Evolutionary conservation across 192 early-diverging fungal species (phyloP), one percentile per base, ranked within the genome.

Genomic region (Lobosporangium transversale): DNA sequence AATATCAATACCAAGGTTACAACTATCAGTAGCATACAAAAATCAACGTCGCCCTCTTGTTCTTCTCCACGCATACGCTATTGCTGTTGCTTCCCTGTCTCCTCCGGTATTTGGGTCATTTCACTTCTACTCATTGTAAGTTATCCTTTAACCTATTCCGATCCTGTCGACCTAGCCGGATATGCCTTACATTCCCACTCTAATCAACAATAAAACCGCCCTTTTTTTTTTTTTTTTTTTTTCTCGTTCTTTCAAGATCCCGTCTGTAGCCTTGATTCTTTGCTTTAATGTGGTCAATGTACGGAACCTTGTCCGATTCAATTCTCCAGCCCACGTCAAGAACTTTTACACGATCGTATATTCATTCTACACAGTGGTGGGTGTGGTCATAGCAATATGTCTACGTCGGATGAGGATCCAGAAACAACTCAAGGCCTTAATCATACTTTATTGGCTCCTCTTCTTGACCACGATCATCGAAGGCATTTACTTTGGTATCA

Each of bases 401-500:
- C 37, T 40, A 14, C 37, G 37, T 40, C 37, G 37, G 8, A 40
- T 40, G 7, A 7, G 14, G 8, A 7, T 40, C 27, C 21, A 32
- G 33, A 50, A 40, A 48, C 50, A 65, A 10, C 45, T 76, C 37
- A 54, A 36, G 30, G 7, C 54, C 18, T 44, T 76, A 1, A 76
- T 76, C 7, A 10, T 26, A 14, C 44, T 76, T 30, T 76, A 76
- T 31, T 76, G 73, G 73, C 31, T 76, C 36, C 42, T 76, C 6
- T 67, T 76, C 45, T 35, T 24, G 2, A 18, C 31, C 7, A 76
- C 65, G 1, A 44, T 67, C 17, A 20, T 62, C 11, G 73, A 76
- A 12, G 73, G 73, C 26, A 29, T 67, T 52, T 76, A 76, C 27
- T 76, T 76, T 58, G 73, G 73, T n/a, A 52, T 67, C 29, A 61